Base-by-base conservation (phyloP, 257 asterid genomes). In the Solanum sparsipilum region DNA sequence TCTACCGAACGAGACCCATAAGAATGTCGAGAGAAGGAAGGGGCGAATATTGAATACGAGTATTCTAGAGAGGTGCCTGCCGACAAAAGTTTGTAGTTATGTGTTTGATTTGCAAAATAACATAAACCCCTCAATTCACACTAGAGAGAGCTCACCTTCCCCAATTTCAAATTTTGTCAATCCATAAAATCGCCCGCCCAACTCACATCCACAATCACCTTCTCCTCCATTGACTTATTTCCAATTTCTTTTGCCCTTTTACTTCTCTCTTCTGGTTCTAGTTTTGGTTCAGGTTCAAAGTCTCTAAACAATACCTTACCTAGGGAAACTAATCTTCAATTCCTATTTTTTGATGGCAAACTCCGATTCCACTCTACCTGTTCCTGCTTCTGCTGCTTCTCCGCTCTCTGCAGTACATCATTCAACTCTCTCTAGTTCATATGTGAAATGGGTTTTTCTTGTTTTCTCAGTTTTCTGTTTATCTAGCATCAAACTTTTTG, bases 181-280 rank as follows among this genome's bases (percentile, higher is more conserved):
- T 79, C 41, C 85, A 48, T 18, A 29, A 38, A 81, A 81, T 90
- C 84, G 90, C 93, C 93, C 95, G 96, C 96, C 93, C 90, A 87
- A 89, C 84, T 56, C 82, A 23, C 23, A 84, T 87, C 83, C 65
- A 74, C 52, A 46, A 25, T 41, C 84, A 35, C 20, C 3, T 76
- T 9, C 58, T 76, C 39, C 75, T 13, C 36, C 18, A 81, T 29
- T 11, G 31, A 36, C 85, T 25, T 41, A 25, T 20, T 29, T 20
- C 68, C 35, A 23, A 56, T 86, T 85, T 32, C 48, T 72, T 25
- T 34, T 68, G 65, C 34, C 75, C 6, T 70, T 85, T 21, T 16
- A 20, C 29, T 20, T 23, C 67, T 75, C 41, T 52, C 18, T 16
- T 48, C 38, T 56, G n/a, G 63, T 46, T 39, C 46, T 38, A 9